phyloP scores from a whole-genome alignment of 2,329 filamentous ascomycete species.

The Microcyclosporella mali region DNA sequence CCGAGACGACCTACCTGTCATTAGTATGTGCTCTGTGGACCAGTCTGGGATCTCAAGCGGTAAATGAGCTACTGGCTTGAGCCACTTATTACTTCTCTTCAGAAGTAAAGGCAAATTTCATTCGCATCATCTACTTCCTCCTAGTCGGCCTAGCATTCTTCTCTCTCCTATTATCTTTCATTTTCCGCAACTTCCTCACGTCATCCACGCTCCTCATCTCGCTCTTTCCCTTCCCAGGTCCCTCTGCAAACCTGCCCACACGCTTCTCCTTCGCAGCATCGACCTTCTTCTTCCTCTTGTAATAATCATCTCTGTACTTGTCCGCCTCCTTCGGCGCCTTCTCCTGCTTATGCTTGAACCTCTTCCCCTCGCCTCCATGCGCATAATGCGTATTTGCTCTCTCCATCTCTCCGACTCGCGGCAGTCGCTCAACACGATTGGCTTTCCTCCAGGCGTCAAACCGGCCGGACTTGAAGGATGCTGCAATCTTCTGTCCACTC shows the following conservation, averaged over 20 bases:
- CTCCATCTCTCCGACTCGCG: conserved; percentile 78
- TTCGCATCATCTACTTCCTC: conserved; percentile 3
- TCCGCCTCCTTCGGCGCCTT: conserved; percentile 89
- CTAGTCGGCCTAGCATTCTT: conserved; percentile 75
- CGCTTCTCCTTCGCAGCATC: conserved; percentile 81
- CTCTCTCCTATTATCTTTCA: conserved; percentile 68
- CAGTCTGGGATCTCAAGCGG: no score
- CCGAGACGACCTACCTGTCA: no score
- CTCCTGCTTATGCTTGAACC: conserved; percentile 81
- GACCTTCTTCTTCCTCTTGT: conserved; percentile 83
- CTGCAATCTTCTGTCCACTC: conserved; percentile 91
- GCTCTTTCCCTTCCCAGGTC: conserved; percentile 56
- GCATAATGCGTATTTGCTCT: conserved; percentile 28
- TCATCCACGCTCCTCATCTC: conserved; percentile 80
- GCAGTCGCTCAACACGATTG: conserved; percentile 72
- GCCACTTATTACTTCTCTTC: no score
- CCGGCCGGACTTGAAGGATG: conserved; percentile 83
- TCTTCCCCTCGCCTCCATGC: conserved; percentile 36
- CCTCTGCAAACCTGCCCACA: conserved; percentile 66
- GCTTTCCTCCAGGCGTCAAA: conserved; percentile 90
- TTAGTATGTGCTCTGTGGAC: no score
- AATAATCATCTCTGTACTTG: conserved; percentile 84
- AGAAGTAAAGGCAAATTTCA: no score
- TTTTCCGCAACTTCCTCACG: conserved; percentile 72
- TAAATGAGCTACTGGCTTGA: no score